Base-by-base conservation (phyloP, 2,329 filamentous ascomycete species). In the Phyllosticta citribraziliensis region DNA sequence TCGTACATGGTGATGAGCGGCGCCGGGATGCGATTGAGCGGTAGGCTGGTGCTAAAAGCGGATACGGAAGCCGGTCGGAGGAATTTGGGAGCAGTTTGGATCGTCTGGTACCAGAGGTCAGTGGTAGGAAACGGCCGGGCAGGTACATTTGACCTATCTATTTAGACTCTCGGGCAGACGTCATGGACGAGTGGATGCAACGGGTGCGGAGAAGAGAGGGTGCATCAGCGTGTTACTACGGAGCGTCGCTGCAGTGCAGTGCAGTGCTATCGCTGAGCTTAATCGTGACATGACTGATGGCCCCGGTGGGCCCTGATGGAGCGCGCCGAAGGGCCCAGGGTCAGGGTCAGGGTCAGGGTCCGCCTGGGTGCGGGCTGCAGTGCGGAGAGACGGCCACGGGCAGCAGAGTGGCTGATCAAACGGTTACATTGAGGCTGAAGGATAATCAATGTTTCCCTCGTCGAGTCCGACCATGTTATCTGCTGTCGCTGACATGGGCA, bases 351-450 rank as follows among this genome's bases (percentile, higher is more conserved):
- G n/a, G n/a, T n/a, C 52, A 62, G 62, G 58, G 54, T 62, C 62
- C 35, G 53, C 55, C 55, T 57, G 61, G 56, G 56, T 59, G 33
- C 11, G 35, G 22, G 30, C 27, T 19, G 20, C 27, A 53, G 60
- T 19, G 20, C 27, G 57, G 60, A 35, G 55, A 35, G 20, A 22
- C 22, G 22, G 22, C 22, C 22, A 22, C 22, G 22, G 22, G 22
- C 22, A 22, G 22, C 22, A 22, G 22, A 22, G 57, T 53, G 54
- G 53, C 11, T 25, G 25, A 61, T 57, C 57, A 57, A 51, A 57
- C 47, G 58, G 62, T 63, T 63, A 63, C 62, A 63, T 63, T 47
- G 20, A 25, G 35, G 60, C 33, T 40, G 33, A 40, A 40, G 33
- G 33, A 40, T 12, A 40, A 12, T 17, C 33, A 14, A 12, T 40